Conservation (phyloP, 768 basidiomycete species). For the Panaeolus papilionaceus region DNA sequence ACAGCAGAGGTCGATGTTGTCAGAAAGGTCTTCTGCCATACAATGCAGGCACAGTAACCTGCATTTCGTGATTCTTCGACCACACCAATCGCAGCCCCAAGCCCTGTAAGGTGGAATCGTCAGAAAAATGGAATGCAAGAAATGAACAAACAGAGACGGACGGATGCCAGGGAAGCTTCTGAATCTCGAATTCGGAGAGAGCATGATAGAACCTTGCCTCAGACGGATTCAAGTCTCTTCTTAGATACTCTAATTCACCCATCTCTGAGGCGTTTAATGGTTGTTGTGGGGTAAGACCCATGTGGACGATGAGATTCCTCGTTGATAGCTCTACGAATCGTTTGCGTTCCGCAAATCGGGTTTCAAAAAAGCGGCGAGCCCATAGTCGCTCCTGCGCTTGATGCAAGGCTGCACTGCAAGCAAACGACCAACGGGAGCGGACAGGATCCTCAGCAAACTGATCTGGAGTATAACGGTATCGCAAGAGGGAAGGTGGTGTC, state of each 20-base stretch:
- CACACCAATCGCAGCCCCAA: constrained; percentile 41
- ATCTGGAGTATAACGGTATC: constrained; percentile 35
- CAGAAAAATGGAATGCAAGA: background rate
- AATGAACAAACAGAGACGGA: constrained; percentile 24
- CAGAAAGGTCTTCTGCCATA: constrained; percentile 38
- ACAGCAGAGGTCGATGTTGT: constrained; percentile 40
- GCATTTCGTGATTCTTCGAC: constrained; percentile 37
- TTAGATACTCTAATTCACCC: constrained; percentile 36
- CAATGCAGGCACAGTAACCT: constrained; percentile 40
- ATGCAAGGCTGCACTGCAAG: constrained; percentile 37
- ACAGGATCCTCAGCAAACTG: constrained; percentile 36
- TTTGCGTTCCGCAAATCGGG: constrained; percentile 36
- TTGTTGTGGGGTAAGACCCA: constrained; percentile 38
- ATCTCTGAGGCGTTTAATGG: constrained; percentile 35
- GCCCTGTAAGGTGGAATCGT: constrained; percentile 22
- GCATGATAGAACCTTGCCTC: constrained; percentile 43
- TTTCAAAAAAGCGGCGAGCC: constrained; percentile 39
- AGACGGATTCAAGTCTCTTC: constrained; percentile 38
- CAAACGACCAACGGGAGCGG: constrained; percentile 42
- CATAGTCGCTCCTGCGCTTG: constrained; percentile 37
- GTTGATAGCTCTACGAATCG: constrained; percentile 38
- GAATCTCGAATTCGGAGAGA: constrained; percentile 38
- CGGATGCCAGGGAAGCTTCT: constrained; percentile 43
- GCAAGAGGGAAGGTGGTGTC: constrained; percentile 37
- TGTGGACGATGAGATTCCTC: constrained; percentile 34